Percentiles rank a stretch among this genome's conserved stretches.
Conservation (phyloP, 306 rosid genomes). For the Sophora flavescens region DNA sequence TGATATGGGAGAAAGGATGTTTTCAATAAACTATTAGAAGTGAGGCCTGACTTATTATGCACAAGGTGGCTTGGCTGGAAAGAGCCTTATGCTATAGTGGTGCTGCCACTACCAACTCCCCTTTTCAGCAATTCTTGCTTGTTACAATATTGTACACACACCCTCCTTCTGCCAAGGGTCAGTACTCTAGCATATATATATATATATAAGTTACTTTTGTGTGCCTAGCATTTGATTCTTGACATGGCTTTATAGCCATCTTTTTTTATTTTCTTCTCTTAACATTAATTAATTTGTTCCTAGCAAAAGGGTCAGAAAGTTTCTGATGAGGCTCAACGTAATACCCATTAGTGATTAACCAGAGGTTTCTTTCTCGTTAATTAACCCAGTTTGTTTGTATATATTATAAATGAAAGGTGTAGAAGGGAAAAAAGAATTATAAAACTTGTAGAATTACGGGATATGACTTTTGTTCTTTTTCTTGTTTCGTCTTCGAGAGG, state of each 20-base stretch:
- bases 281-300: slow-evolving; percentile 20
- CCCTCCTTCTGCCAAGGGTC: neutral
- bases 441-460: slow-evolving; percentile 8
- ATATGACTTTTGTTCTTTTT: neutral
- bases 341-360: slow-evolving; percentile 44
- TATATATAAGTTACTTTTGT: neutral
- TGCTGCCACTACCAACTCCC: slow-evolving; percentile 53
- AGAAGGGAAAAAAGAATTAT: neutral
- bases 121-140: neutral
- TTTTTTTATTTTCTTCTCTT: neutral
- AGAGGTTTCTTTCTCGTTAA: neutral
- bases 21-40: slow-evolving; percentile 53
- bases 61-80: slow-evolving; percentile 54
- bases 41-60: slow-evolving; percentile 55
- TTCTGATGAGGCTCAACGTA: slow-evolving; percentile 51
- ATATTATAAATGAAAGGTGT: neutral
- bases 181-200: neutral
- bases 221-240: slow-evolving; percentile 33
- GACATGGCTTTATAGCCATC: slow-evolving; percentile 40
- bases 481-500: slow-evolving; percentile 37
- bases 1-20: slow-evolving; percentile 4
- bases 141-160: neutral
- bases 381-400: slow-evolving; percentile 32
- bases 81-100: slow-evolving; percentile 49
- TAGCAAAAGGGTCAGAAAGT: slow-evolving; percentile 12